Evolutionary conservation across 1,284 basidiomycete genomes (phyloP), one percentile per base, ranked within the genome.

Genomic region (Trichosporon asahii): DNA sequence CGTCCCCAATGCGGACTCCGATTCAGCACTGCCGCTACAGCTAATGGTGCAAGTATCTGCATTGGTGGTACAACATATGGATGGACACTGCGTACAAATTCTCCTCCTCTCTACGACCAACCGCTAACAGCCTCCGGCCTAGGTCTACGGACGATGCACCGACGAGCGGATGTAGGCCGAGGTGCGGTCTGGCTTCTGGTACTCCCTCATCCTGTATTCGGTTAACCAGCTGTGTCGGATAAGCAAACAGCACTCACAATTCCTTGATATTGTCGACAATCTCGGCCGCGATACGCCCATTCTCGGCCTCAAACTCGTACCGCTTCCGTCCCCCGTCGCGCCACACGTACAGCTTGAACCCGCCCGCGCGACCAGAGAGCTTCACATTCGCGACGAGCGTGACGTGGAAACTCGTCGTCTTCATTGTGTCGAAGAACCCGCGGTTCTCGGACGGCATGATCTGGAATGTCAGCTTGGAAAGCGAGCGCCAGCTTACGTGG

Each of bases 251-350:
- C 8, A 75, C 80, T 77, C 72, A 81, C 80, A 82, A 68, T 63
- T 76, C 69, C 73, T 73, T 74, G 31, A 84, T 77, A 0, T 78
- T 76, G 3, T 71, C 68, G 12, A 83, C 77, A 55, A 84, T 84
- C 69, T 84, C 82, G 46, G 75, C 79, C 29, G 95, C 94, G 70
- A 90, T 82, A 78, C 89, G 89, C 0, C 90, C 86, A 76, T 87
- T 94, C 82, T 97, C 95, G 0, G 95, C 95, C 83, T 99, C 97
- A 80, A 98, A 98, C 78, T 99, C 96, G 80, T 98, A 99, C 37
- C 95, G 87, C 86, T 99, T 99, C 71, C 86, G 84, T 37, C 89
- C 88, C 11, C 88, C 87, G 64, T 91, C 90, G 55, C 89, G 85
- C 77, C 87, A 87, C 3, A 93, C 90, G 53, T 91, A 86, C 27